Base-by-base conservation (phyloP, 495 filamentous ascomycete genomes). In the Hyphodiscus hymeniophilus region DNA sequence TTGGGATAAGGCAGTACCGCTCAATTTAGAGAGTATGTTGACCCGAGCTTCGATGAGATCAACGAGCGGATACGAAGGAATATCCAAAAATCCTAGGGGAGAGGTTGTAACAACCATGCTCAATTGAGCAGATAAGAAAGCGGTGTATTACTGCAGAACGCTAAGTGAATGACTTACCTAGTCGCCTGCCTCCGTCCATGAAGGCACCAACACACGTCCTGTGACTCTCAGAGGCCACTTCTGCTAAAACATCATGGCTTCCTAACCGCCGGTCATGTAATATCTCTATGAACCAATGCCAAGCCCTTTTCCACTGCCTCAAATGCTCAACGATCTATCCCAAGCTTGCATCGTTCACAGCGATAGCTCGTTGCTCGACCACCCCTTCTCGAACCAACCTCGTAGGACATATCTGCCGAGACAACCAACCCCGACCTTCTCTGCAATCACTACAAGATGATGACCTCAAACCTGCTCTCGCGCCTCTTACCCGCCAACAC, bases 391-490 rank as follows among this genome's bases (percentile, higher is more conserved):
- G 12, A 36, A 36, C 33, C 13, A 45, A 3, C n/a, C 42, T 10
- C 13, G 17, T 26, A 7, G 8, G 12, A 8, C 28, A 20, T 22
- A 23, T 22, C 42, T 31, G 21, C 42, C 18, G 12, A 7, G 42
- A 33, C 23, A 13, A 7, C 18, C 16, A 18, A 48, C 2, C 7
- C 15, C 13, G 15, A 12, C 7, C 10, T 26, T 16, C 12, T 21
- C 38, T 21, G 7, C 22, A 11, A 7, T 21, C 38, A 1, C 42
- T 26, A 4, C 39, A 40, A 22, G 3, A 61, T 58, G 52, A 90
- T 89, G 84, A 68, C 84, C 51, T 85, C 86, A 34, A 87, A 87
- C 59, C 66, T 90, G 22, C 73, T 94, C 44, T 88, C 85, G 20
- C 79, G 81, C 23, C 70, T 91, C 40, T 71, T 87, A 20, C 83